Conservation (phyloP, 495 filamentous ascomycete genomes). For the Trypethelium eluteriae region DNA sequence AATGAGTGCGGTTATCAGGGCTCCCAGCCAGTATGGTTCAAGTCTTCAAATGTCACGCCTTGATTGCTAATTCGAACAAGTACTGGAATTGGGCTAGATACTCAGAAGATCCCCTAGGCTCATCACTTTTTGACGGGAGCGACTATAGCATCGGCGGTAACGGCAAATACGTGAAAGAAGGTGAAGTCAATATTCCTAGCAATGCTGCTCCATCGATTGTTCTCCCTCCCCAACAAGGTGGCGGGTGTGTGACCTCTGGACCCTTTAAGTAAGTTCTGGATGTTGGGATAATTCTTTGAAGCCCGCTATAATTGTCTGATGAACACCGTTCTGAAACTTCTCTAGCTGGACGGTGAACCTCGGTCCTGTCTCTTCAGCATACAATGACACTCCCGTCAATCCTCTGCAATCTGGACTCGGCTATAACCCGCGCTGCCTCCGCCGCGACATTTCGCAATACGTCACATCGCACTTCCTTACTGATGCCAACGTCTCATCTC, state of each 20-base stretch:
- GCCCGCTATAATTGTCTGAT: no score
- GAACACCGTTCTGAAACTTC: background rate
- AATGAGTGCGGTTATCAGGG: conserved; percentile 66
- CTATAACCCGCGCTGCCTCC: conserved; percentile 59
- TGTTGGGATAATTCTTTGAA: no score
- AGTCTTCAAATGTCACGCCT: background rate
- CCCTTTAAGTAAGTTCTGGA: conserved; percentile 28
- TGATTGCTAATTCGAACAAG: conserved; percentile 6
- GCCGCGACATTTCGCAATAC: conserved; percentile 52
- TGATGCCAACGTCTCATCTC: conserved; percentile 40
- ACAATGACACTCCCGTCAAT: conserved; percentile 19
- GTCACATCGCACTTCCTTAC: conserved; percentile 44
- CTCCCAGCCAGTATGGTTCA: conserved; percentile 34
- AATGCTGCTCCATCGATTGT: conserved; percentile 21
- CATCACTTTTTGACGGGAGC: conserved; percentile 44
- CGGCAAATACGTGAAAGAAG: conserved; percentile 37
- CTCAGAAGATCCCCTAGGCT: conserved; percentile 33
- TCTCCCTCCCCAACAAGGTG: conserved; percentile 29
- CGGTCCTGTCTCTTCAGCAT: conserved; percentile 27
- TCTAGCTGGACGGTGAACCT: conserved; percentile 27
- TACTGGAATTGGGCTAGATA: conserved; percentile 49
- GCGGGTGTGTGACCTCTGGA: conserved; percentile 32
- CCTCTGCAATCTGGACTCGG: conserved; percentile 26
- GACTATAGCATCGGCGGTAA: conserved; percentile 42
- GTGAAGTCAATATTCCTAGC: conserved; percentile 21